Base-by-base conservation (phyloP, 164 flowering plant species). In the Stephania yunnanensis region DNA sequence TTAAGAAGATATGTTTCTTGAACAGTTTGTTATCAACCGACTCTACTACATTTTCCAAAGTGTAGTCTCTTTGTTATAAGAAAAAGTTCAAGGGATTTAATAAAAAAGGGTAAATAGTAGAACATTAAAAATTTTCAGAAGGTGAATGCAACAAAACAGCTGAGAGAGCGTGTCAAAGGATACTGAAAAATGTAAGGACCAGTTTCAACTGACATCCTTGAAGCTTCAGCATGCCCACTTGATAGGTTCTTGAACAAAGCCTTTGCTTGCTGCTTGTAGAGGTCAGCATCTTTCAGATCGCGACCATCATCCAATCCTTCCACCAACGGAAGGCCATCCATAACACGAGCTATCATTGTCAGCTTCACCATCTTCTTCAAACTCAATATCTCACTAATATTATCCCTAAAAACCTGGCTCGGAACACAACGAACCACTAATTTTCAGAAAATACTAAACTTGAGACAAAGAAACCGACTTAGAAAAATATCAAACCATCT, bases 311-410 rank as follows among this genome's bases (percentile, higher is more conserved):
- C 97, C 74, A 92, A 77, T 77, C 97, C 97, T 80, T 92, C 97
- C 6, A 87, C 94, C 29, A 92, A 80, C 1, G 94, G 94, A 73
- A 92, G 91, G 12, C 97, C 97, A 84, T 92, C 97, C 61, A 92
- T 92, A 50, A 92, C 95, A 81, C 97, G 93, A 50, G 97, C 97
- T 76, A 92, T 86, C 95, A 90, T 78, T 15, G 97, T 92, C 75
- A 92, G 77, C 84, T 90, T 92, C 84, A 92, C 97, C 97, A 92
- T 92, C 77, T 87, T 86, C 20, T 58, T 58, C 64, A 58, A 12
- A 6, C 7, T 4, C 64, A 15, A 58, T 15, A 58, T 2, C 20
- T 15, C n/a, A 58, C 64, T 1, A n/a, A 50, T 50, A 58, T n/a
- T 58, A 58, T 58, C 64, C 17, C 64, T n/a, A 6, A 58, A 7